These are phyloP conservation scores for Erysimum cheiranthoides DNA, from an alignment of 345 rosid genomes.

Conservation along the genomic window DNA sequence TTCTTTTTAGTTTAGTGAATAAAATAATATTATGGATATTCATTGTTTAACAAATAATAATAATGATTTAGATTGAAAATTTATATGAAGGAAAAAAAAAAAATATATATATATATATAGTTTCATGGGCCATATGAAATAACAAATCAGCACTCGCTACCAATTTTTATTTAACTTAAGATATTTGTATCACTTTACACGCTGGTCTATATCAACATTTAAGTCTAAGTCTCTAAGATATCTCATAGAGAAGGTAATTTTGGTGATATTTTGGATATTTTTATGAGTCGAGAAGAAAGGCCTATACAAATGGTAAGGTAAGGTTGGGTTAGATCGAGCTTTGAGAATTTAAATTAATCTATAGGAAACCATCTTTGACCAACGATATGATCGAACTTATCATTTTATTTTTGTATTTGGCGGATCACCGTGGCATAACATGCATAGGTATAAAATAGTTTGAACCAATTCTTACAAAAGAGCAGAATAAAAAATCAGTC, in stretches of 20 bases:
- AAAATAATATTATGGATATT: background rate
- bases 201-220: conserved; percentile 4
- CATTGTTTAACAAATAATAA: no score
- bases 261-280: conserved; percentile 8
- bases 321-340: background rate
- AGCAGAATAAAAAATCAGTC: background rate
- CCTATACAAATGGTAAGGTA: background rate
- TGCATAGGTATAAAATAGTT: background rate
- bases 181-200: conserved; percentile 2
- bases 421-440: no score
- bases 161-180: background rate
- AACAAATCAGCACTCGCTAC: background rate
- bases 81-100: no score
- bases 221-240: background rate
- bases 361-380: no score
- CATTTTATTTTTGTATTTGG: no score
- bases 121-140: background rate
- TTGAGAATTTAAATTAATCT: background rate
- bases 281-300: background rate
- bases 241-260: background rate
- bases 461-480: background rate
- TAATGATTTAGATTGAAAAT: no score
- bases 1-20: background rate
- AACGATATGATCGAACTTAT: no score
- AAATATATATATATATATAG: background rate